phyloP scores from a whole-genome alignment of 2,329 filamentous ascomycete species.

The Davidsoniella neocaledoniae region DNA sequence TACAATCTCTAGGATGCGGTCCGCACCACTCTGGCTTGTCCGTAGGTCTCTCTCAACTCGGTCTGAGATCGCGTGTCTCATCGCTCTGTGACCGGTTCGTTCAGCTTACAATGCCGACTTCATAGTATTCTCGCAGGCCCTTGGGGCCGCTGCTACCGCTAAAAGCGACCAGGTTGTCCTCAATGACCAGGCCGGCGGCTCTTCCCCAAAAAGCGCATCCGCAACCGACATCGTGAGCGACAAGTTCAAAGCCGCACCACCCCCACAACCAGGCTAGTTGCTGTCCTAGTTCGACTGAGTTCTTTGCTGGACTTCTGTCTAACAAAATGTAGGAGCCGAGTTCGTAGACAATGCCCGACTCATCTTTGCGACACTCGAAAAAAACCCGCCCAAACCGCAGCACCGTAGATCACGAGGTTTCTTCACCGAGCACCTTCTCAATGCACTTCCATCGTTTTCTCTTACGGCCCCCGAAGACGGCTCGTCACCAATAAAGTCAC shows the following conservation, averaged over 20 bases:
- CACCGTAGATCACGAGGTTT: conserved; percentile 2
- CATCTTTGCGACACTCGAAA: conserved; percentile 7
- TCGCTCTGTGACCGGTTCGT: background rate
- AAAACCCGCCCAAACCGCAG: conserved; percentile 6
- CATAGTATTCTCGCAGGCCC: conserved; percentile 3
- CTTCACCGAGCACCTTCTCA: background rate
- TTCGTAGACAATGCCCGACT: conserved; percentile 9
- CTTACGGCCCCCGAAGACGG: conserved; percentile 6
- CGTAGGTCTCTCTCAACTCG: background rate
- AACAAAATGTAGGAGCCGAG: conserved; percentile 2
- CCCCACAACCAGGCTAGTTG: background rate
- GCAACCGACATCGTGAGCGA: background rate
- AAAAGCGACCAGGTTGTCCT: conserved; percentile 1
- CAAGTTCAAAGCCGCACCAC: background rate
- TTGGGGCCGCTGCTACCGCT: background rate
- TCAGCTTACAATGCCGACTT: background rate
- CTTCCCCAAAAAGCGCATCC: background rate
- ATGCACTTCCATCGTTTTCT: conserved; percentile 10
- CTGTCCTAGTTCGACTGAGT: background rate
- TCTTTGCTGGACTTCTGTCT: background rate
- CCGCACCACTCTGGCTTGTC: conserved; percentile 3
- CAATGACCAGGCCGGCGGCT: background rate
- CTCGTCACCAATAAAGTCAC: background rate
- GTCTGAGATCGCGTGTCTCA: background rate
- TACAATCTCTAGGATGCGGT: background rate